phyloP scores from a whole-genome alignment of 495 filamentous ascomycete genomes.

The Recurvomyces mirabilis region DNA sequence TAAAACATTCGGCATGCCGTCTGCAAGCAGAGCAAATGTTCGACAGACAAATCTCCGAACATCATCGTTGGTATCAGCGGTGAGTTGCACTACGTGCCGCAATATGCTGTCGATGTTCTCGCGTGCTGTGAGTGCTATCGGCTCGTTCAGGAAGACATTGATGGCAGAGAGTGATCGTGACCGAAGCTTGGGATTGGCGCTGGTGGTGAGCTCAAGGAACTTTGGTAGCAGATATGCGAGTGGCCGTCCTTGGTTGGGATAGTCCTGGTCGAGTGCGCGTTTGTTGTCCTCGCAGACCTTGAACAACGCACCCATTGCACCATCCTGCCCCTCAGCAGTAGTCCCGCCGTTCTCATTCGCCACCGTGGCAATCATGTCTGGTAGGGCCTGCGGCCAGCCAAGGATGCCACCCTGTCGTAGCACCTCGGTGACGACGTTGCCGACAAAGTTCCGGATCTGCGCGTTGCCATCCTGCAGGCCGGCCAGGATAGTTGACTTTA shows the following conservation, averaged over 20 bases:
- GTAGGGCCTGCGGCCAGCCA: conserved; percentile 82
- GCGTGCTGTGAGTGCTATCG: conserved; percentile 58
- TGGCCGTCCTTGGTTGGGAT: conserved; percentile 65
- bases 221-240: conserved; percentile 84
- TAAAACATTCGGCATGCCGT: conserved; percentile 81
- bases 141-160: conserved; percentile 80
- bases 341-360: conserved; percentile 58
- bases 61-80: conserved; percentile 61
- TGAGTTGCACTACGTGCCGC: conserved; percentile 67
- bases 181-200: conserved; percentile 60
- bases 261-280: conserved; percentile 72
- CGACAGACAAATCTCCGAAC: conserved; percentile 87
- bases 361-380: conserved; percentile 65
- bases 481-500: conserved; percentile 64
- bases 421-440: conserved; percentile 92
- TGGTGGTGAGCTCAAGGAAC: conserved; percentile 73
- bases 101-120: conserved; percentile 68
- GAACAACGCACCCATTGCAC: conserved; percentile 79
- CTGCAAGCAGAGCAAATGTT: conserved; percentile 83
- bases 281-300: conserved; percentile 97
- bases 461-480: conserved; percentile 69
- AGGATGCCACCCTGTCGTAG: conserved; percentile 73
- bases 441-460: conserved; percentile 78
- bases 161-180: conserved; percentile 68
- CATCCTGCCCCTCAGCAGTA: conserved; percentile 66